Percentiles rank a stretch among this genome's conserved stretches.
phyloP scores from a whole-genome alignment of 768 basidiomycete genomes.

The Mycena rosella region DNA sequence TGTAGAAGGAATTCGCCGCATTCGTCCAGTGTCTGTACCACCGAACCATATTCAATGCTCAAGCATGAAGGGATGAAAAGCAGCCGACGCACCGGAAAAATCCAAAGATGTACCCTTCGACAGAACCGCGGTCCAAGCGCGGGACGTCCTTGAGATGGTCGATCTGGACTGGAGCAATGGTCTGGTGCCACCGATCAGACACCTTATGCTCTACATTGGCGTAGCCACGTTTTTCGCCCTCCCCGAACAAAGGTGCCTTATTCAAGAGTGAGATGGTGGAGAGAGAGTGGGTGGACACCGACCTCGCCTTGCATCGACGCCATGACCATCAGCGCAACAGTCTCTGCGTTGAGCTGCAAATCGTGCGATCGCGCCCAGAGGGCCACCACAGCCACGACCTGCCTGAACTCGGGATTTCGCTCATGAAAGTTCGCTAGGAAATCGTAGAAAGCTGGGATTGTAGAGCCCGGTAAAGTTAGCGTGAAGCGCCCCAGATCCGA shows the following conservation, averaged over 20 bases:
- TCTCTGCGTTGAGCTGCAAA: neutral
- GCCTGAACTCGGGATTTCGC: neutral
- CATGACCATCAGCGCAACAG: constrained; percentile 12
- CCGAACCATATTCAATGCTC: neutral
- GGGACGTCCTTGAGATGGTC: neutral
- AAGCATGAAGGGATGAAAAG: neutral
- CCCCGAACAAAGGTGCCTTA: neutral
- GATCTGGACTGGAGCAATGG: neutral
- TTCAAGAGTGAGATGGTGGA: neutral
- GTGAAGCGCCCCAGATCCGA: neutral
- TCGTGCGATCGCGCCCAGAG: constrained; percentile 19
- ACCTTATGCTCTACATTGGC: neutral
- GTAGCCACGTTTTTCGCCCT: neutral
- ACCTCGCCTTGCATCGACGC: constrained; percentile 18
- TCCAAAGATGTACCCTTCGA: neutral
- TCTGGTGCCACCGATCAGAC: neutral
- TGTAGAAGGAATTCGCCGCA: neutral
- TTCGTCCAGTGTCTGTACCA: constrained; percentile 6
- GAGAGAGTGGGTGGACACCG: neutral
- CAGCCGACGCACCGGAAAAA: constrained; percentile 6
- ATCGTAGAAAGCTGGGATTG: neutral
- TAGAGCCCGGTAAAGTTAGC: constrained; percentile 24
- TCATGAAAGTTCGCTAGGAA: neutral
- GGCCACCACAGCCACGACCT: neutral
- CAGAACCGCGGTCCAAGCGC: too few species aligned